Base-by-base conservation (phyloP, 1,284 basidiomycete genomes). In the Moesziomyces parantarcticus region DNA sequence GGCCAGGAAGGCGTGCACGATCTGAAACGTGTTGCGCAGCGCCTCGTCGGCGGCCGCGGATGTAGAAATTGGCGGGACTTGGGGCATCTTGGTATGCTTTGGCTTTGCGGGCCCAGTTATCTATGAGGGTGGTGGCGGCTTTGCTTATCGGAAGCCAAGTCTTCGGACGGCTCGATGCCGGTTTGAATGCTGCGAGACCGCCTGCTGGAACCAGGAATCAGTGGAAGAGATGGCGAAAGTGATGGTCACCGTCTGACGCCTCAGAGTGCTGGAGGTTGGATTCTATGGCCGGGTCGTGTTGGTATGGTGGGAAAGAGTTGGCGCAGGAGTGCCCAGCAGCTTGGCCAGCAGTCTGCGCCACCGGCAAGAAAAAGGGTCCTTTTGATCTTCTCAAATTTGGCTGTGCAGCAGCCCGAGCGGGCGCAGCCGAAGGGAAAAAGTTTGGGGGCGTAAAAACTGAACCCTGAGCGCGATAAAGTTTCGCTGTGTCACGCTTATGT, bases 1-100 rank as follows among this genome's bases (percentile, higher is more conserved):
- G 14, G 61, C 39, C 5, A 74, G 21, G 50, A 74, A 74, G n/a
- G 71, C 65, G 34, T 74, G 62, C 3, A 74, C 71, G 44, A 74
- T 69, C 50, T 59, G 60, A 43, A 74, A 74, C 3, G 71, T 74
- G 50, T 69, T 51, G 22, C 48, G 50, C 9, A 74, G 61, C 5
- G 65, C 71, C 14, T 56, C 57, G 47, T 74, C 71, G 0, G 55
- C 56, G 3, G 60, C 36, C 1, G 43, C 44, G 1, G 58, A 55
- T 3, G 50, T 47, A 10, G 63, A 64, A 22, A 43, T 53, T 29
- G 61, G 61, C n/a, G 53, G 49, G 25, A 50, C 34, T 16, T 58
- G 55, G 5, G 55, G 62, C 62, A 65, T 58, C 25, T 10, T 58
- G 42, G 18, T 5, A 3, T 10, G 20, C 29, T 43, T 43, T 5